Evolutionary conservation across 306 rosid genomes (phyloP).

Genomic region (Rubus parviflorus): DNA sequence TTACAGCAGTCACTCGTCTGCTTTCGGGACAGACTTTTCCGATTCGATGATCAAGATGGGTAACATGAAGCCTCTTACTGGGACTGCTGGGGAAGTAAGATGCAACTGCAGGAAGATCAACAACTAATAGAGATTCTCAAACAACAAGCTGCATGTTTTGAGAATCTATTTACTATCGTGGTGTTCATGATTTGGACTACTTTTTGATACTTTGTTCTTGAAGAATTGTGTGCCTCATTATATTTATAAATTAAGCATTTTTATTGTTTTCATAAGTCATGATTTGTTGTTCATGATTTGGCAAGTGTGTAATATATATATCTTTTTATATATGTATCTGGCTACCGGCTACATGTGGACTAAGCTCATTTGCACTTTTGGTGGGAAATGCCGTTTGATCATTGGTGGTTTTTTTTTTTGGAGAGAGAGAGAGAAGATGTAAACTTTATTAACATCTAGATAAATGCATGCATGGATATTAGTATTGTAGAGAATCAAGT

Average conservation of each 20-base stretch:
- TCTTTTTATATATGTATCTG: too few species aligned
- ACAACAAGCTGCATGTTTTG: not conserved
- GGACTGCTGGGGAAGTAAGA: constrained; percentile 30
- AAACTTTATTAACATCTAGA: too few species aligned
- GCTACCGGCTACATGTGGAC: too few species aligned
- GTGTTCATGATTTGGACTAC: not conserved
- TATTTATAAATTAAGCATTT: not conserved
- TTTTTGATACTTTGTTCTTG: not conserved
- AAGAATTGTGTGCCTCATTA: not conserved
- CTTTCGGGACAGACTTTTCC: constrained; percentile 24
- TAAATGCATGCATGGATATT: too few species aligned
- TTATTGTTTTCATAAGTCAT: not conserved
- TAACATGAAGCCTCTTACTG: constrained; percentile 28
- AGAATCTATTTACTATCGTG: not conserved
- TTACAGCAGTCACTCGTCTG: constrained; percentile 1
- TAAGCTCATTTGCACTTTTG: too few species aligned
- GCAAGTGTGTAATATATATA: too few species aligned
- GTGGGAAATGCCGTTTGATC: too few species aligned
- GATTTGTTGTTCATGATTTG: not conserved
- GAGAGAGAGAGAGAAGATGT: too few species aligned
- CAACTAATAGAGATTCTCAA: not conserved
- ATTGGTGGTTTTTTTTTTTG: too few species aligned
- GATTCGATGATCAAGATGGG: constrained; percentile 39
- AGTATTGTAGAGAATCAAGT: too few species aligned
- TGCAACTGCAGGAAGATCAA: constrained; percentile 24